A percentile compares a stretch with the other conserved stretches of the same genome.
Conservation (phyloP, 2,329 filamentous ascomycete genomes). For the Phaeophleospora eucalypticola region DNA sequence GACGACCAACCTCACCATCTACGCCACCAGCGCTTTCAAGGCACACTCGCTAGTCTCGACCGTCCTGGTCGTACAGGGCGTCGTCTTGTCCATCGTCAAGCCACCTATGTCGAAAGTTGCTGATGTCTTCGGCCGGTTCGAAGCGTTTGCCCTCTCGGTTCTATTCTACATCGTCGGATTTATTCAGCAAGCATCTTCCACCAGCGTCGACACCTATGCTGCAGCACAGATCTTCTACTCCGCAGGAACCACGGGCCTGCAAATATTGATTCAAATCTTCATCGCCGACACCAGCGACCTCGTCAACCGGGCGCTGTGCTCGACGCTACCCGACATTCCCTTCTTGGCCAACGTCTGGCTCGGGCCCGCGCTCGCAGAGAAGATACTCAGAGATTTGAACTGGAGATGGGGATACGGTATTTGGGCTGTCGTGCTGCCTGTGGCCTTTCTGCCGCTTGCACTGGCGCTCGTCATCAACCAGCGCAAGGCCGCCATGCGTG, state of each 20-base stretch:
- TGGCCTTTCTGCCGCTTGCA: conserved; percentile 53
- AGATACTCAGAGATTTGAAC: conserved; percentile 44
- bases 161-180: conserved; percentile 55
- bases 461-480: conserved; percentile 51
- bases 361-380: conserved; percentile 50
- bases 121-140: conserved; percentile 59
- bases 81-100: conserved; percentile 60
- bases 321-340: conserved; percentile 55
- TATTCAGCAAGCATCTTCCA: conserved; percentile 54
- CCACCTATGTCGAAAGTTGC: conserved; percentile 59
- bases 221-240: conserved; percentile 60
- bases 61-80: conserved; percentile 59
- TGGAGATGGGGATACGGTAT: conserved; percentile 63
- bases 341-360: conserved; percentile 61
- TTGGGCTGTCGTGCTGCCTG: conserved; percentile 58
- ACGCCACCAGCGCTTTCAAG: conserved; percentile 62
- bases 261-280: conserved; percentile 61
- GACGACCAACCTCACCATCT: conserved; percentile 57
- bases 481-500: conserved; percentile 49
- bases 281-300: conserved; percentile 60
- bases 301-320: conserved; percentile 57
- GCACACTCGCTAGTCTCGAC: conserved; percentile 63
- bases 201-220: conserved; percentile 53
- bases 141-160: conserved; percentile 54
- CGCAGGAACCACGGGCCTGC: conserved; percentile 56